A percentile compares a stretch with the other conserved stretches of the same genome.
These are phyloP conservation scores for Triglochin maritima DNA, from an alignment of 106 monocot species.

Conservation along the genomic window DNA sequence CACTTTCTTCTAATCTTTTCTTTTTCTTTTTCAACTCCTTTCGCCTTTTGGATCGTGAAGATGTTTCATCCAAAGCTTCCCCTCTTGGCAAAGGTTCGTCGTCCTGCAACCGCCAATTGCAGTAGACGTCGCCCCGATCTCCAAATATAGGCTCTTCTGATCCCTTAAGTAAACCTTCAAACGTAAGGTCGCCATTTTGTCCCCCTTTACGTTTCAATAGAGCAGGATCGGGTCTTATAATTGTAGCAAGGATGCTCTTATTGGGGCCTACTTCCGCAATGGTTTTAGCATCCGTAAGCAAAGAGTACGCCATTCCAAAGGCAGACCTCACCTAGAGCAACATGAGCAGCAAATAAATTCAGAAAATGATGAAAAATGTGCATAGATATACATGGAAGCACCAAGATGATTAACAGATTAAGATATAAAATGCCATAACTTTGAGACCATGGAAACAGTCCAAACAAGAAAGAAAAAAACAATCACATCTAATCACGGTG, in stretches of 20 bases:
- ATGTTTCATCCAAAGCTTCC: constrained; percentile 2
- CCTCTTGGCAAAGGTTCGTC: constrained; percentile 80
- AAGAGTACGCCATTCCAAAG: constrained; percentile 67
- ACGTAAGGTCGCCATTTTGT: constrained; percentile 31
- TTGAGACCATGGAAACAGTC: too few relatives aligned
- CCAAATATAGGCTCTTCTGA: constrained; percentile 36
- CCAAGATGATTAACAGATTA: too few relatives aligned
- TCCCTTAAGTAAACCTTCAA: constrained; percentile 47
- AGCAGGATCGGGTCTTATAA: constrained; percentile 69
- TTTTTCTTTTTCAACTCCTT: constrained; percentile 15
- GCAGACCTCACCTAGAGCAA: constrained; percentile 71
- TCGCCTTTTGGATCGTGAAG: constrained; percentile 13
- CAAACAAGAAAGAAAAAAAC: too few relatives aligned
- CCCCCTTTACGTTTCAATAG: constrained; percentile 71
- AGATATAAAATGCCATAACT: too few relatives aligned
- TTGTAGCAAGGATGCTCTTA: constrained; percentile 71
- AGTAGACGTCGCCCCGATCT: constrained; percentile 25
- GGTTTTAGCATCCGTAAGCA: constrained; percentile 45
- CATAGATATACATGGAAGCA: too few relatives aligned
- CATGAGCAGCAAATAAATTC: background rate
- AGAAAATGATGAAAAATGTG: background rate
- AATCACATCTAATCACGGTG: too few relatives aligned
- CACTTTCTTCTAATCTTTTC: constrained; percentile 4
- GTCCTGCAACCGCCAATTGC: constrained; percentile 65
- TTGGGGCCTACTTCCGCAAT: constrained; percentile 34